Evolutionary conservation across 1,284 basidiomycete species (phyloP), one percentile per base, ranked within the genome.

Genomic region (Irpex sp.): DNA sequence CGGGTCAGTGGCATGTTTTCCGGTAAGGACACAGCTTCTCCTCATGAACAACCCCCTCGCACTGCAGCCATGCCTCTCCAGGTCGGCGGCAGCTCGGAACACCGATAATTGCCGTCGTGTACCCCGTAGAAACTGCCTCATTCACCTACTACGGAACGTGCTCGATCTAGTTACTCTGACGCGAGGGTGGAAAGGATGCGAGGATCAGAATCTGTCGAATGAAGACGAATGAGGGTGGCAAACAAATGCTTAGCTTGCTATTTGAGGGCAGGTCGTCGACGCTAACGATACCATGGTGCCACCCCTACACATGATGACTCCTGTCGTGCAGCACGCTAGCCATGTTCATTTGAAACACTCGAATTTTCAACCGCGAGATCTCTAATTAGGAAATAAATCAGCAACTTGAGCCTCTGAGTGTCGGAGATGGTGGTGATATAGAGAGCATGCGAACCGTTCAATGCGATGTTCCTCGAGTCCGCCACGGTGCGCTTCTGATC

Each of bases 381-480:
- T 55, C 15, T 55, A 26, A 33, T 55, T 8, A 26, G 53, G 13
- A 35, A 55, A 55, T 26, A 35, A 55, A 55, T 55, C 53, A 33
- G 13, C 53, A 55, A 35, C 31, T 21, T 55, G 33, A 6, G 53
- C 7, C 53, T 55, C n/a, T 55, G 11, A 8, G 9, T 11, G 9
- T 33, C 53, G 53, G 53, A 55, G 53, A 55, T 55, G 53, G 26
- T 55, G 26, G n/a, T 35, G 53, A 55, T 55, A 55, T 55, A 35
- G 53, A 35, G 21, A 8, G 33, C 53, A 35, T 35, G 31, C 31
- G 53, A 13, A 55, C 53, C 7, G 49, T 55, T 55, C 53, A 55
- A 55, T 21, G 53, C 26, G 33, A 35, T 1, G 19, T 21, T 50
- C 49, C 49, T 50, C 49, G 49, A 50, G n/a, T 50, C 49, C 49